Conservation (phyloP, 768 basidiomycete genomes). For the Macrolepiota fuliginosa region DNA sequence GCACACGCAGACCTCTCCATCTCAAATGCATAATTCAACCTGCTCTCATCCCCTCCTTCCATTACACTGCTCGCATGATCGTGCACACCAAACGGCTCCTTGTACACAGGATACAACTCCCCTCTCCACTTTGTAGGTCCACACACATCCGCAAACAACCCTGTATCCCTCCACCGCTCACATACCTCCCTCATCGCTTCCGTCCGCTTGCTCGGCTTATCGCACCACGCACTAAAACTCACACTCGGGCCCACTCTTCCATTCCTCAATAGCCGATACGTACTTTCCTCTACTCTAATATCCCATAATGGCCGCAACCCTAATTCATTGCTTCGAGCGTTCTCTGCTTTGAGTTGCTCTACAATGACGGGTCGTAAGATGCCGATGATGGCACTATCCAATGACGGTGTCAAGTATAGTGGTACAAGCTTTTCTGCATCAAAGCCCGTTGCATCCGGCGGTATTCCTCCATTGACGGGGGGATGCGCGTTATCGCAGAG, state of each 20-base stretch:
- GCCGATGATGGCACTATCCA: constrained; percentile 55
- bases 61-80: constrained; percentile 34
- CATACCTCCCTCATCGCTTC: constrained; percentile 63
- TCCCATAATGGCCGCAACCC: constrained; percentile 38
- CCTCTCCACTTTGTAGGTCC: constrained; percentile 80
- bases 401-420: constrained; percentile 14
- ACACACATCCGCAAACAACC: constrained; percentile 60
- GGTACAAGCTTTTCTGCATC: constrained; percentile 14
- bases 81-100: constrained; percentile 61
- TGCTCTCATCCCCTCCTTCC: constrained; percentile 27
- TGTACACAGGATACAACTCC: constrained; percentile 81
- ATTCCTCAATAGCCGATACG: constrained; percentile 22
- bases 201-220: constrained; percentile 60
- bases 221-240: constrained; percentile 49
- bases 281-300: constrained; percentile 30
- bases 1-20: constrained; percentile 90
- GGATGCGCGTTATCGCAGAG: constrained; percentile 69
- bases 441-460: constrained; percentile 19
- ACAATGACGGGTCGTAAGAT: constrained; percentile 58
- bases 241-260: constrained; percentile 33
- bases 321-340: constrained; percentile 27
- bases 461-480: constrained; percentile 22
- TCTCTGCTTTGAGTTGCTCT: constrained; percentile 51
- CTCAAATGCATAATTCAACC: constrained; percentile 72
- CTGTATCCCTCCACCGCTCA: constrained; percentile 71